Conservation (phyloP, 1,284 basidiomycete species). For the Malassezia brasiliensis region DNA sequence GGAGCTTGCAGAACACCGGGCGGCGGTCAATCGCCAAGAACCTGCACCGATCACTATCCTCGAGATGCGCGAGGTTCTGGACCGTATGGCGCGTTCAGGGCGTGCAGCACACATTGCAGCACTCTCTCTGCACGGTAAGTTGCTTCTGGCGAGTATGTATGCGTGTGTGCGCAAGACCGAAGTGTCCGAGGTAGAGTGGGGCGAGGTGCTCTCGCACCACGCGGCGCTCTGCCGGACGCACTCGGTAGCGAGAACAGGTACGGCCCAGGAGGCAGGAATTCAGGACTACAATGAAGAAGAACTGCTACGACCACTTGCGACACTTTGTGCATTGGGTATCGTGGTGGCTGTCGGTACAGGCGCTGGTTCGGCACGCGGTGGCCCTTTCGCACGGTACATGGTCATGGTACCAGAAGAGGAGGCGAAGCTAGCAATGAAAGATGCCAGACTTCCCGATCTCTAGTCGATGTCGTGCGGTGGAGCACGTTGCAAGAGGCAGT, state of each 20-base stretch:
- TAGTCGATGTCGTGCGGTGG: neutral
- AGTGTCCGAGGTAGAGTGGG: constrained; percentile 74
- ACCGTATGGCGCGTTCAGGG: constrained; percentile 81
- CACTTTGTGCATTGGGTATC: constrained; percentile 30
- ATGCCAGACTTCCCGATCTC: neutral
- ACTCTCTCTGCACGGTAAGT: constrained; percentile 35
- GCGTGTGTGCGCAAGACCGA: constrained; percentile 75
- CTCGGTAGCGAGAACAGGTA: neutral
- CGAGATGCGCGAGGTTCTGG: constrained; percentile 72
- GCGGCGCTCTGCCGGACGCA: constrained; percentile 29
- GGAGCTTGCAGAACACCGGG: constrained; percentile 28
- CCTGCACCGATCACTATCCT: constrained; percentile 58
- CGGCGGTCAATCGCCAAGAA: constrained; percentile 49
- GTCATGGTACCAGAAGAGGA: constrained; percentile 41
- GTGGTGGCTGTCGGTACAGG: constrained; percentile 39
- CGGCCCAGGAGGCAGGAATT: neutral
- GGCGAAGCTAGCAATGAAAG: constrained; percentile 17
- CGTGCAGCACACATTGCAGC: constrained; percentile 52
- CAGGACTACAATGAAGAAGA: constrained; percentile 7
- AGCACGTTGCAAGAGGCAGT: constrained; percentile 24
- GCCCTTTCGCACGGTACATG: constrained; percentile 29
- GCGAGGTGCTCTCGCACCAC: constrained; percentile 55
- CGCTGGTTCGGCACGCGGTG: constrained; percentile 31
- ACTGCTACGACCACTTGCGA: constrained; percentile 24
- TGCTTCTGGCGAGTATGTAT: constrained; percentile 61